These are phyloP conservation scores for Quercus agrifolia DNA, from an alignment of 306 rosid species.

Conservation along the genomic window DNA sequence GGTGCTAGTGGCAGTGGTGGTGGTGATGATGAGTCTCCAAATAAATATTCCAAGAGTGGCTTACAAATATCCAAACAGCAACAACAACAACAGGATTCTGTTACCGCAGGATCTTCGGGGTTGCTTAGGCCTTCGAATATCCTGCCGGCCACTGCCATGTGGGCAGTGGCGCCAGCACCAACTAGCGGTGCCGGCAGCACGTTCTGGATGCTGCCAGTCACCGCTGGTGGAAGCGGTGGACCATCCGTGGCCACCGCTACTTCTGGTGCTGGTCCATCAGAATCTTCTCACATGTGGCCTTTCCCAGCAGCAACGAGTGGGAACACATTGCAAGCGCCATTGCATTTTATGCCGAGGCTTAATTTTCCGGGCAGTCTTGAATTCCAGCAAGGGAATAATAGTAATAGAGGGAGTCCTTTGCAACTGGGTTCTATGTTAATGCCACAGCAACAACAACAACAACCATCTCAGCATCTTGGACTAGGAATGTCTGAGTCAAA, in stretches of 20 bases:
- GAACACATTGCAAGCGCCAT: slow-evolving; percentile 52
- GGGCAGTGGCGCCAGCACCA: slow-evolving; percentile 69
- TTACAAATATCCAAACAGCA: slow-evolving; percentile 35
- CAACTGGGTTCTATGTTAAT: slow-evolving; percentile 79
- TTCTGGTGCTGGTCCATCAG: slow-evolving; percentile 34
- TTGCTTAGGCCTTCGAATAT: slow-evolving; percentile 49
- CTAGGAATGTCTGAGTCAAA: slow-evolving; percentile 74
- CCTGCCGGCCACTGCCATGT: slow-evolving; percentile 67
- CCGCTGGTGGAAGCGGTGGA: slow-evolving; percentile 32
- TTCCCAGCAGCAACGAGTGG: slow-evolving; percentile 38
- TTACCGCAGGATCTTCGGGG: slow-evolving; percentile 36
- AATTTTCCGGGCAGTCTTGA: slow-evolving; percentile 52
- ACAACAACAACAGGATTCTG: neutral
- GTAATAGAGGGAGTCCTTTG: slow-evolving; percentile 35
- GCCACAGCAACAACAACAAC: slow-evolving; percentile 61
- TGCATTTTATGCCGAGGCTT: slow-evolving; percentile 77
- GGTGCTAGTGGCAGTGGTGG: slow-evolving; percentile 24
- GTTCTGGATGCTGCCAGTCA: slow-evolving; percentile 84
- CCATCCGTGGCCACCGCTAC: slow-evolving; percentile 7
- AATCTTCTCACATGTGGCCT: slow-evolving; percentile 79
- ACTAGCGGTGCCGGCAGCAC: slow-evolving; percentile 58
- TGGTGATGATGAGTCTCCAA: slow-evolving; percentile 21
- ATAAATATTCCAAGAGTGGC: slow-evolving; percentile 33
- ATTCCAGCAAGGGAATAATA: slow-evolving; percentile 38
- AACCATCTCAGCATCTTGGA: slow-evolving; percentile 68